Conservation (phyloP, 169 alveolate species). For the Babesia divergens region DNA sequence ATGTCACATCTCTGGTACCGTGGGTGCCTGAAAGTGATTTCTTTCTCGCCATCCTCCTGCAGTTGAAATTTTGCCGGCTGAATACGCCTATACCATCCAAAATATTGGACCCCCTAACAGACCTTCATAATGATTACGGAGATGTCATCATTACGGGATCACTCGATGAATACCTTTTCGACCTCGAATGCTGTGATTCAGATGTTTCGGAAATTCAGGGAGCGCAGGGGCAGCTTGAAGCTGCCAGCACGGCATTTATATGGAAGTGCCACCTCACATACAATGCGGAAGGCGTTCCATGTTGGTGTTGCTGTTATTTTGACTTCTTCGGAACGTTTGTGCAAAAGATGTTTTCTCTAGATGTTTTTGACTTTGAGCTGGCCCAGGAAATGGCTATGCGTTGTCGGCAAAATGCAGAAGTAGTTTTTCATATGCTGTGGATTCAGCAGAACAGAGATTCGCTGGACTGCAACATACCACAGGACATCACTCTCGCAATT, state of each 20-base stretch:
- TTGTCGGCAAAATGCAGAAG: slow-evolving; percentile 55
- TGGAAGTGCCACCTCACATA: slow-evolving; percentile 45
- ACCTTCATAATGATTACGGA: background rate
- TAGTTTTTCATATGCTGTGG: slow-evolving; percentile 52
- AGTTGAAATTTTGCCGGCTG: background rate
- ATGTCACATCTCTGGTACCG: no score
- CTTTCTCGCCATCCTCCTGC: background rate
- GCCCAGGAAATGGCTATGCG: slow-evolving; percentile 54
- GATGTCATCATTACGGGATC: slow-evolving; percentile 6
- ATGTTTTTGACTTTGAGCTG: slow-evolving; percentile 35
- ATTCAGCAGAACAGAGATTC: slow-evolving; percentile 37
- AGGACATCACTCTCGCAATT: background rate
- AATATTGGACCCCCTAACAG: background rate
- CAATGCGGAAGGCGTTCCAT: slow-evolving; percentile 10
- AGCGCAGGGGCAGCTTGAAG: background rate
- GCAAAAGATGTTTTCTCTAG: slow-evolving; percentile 38
- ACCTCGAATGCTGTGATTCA: slow-evolving; percentile 14
- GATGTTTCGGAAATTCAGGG: background rate
- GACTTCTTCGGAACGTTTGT: slow-evolving; percentile 39
- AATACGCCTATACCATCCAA: slow-evolving; percentile 21
- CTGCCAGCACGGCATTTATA: slow-evolving; percentile 1
- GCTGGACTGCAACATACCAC: slow-evolving; percentile 46
- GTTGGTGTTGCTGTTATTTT: slow-evolving; percentile 62
- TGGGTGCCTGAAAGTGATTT: background rate
- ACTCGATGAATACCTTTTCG: slow-evolving; percentile 6